phyloP scores from a whole-genome alignment of 768 basidiomycete genomes.

The Phylloporus arenicola region DNA sequence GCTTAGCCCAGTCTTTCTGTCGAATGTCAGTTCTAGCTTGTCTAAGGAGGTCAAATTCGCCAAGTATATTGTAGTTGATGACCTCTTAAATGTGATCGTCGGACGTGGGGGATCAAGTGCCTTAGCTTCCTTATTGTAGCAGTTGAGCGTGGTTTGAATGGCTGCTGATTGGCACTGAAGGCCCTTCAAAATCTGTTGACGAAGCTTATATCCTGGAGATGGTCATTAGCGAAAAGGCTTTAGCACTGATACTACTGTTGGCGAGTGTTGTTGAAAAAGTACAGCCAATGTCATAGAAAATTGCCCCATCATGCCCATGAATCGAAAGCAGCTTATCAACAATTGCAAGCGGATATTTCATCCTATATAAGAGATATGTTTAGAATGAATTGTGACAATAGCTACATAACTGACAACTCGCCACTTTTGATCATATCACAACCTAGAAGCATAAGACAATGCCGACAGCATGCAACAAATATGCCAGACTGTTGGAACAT shows the following conservation, averaged over 20 bases:
- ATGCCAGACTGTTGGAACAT: constrained; percentile 6
- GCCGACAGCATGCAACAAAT: constrained; percentile 4
- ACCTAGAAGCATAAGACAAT: background rate
- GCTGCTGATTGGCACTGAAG: background rate
- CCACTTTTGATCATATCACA: constrained; percentile 18
- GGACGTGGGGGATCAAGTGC: background rate
- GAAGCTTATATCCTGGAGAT: too few relatives aligned
- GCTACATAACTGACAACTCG: constrained; percentile 5
- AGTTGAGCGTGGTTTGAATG: background rate
- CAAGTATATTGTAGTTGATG: background rate
- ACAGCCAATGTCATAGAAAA: constrained; percentile 1
- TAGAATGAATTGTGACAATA: background rate
- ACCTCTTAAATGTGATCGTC: background rate
- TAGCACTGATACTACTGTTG: background rate
- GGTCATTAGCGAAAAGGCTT: background rate
- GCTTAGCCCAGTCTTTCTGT: background rate
- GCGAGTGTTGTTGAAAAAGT: background rate
- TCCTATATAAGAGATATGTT: background rate
- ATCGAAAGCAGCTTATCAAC: background rate
- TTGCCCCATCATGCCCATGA: constrained; percentile 3
- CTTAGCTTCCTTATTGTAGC: background rate
- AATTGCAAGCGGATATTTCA: constrained; percentile 6
- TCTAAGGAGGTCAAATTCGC: background rate
- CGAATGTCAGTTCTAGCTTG: background rate
- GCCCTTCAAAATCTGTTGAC: too few relatives aligned